Evolutionary conservation across 2,329 filamentous ascomycete species (phyloP), one percentile per base, ranked within the genome.

Genomic region (Teratosphaeria zuluensis): DNA sequence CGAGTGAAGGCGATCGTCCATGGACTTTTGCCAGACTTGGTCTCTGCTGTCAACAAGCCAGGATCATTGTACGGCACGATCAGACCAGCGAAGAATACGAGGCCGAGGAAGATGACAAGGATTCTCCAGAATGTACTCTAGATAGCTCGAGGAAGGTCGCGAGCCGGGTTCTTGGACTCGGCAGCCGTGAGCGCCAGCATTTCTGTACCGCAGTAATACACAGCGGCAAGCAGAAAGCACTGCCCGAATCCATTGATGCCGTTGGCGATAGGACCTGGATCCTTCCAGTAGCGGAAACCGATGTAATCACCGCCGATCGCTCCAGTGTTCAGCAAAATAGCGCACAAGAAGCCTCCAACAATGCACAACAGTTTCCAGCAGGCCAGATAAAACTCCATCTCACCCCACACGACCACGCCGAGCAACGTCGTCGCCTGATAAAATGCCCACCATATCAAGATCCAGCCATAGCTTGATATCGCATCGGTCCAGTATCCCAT

Each of bases 401-500:
- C 60, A 16, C 60, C 60, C 54, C 55, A 62, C 8, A 62, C 60
- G 3, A 62, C 58, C 21, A 61, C 53, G 11, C 59, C 59, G 30
- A 61, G 59, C 14, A 61, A 48, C 19, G 56, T 53, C 2, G 56
- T 61, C 16, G 28, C 51, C 33, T 61, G 59, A 35, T 61, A 61
- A 54, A 61, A 61, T 3, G 57, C 59, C 59, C 59, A 59, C 57
- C 54, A 61, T 35, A 61, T 55, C 14, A 61, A 52, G 33, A 61
- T 61, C 60, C 59, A 62, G 46, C 56, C 61, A 42, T 61, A 62
- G 4, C 56, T 53, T 1, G 61, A 59, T 3, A 62, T 56, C 5
- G 42, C 28, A 14, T 58, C 48, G 14, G 61, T 62, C 61, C 61
- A 62, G 53, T 61, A 62, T 28, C 58, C 55, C 60, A 62, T 58